A percentile compares a stretch with the other conserved stretches of the same genome.
phyloP scores from a whole-genome alignment of 2,329 filamentous ascomycete genomes.

The Cladophialophora exuberans region DNA sequence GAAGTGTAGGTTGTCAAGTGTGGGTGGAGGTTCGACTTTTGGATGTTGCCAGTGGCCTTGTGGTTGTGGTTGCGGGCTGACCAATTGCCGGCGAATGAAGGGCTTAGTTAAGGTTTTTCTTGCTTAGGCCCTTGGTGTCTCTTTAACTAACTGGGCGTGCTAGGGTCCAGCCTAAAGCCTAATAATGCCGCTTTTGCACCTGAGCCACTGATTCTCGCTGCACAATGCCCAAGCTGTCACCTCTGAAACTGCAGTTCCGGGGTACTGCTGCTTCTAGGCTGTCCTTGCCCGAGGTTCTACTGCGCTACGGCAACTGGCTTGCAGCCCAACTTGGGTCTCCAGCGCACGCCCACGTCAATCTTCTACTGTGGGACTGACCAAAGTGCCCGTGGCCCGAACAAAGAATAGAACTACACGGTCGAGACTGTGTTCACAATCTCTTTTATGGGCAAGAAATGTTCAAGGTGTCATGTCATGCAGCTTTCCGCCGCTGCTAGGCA shows the following conservation, averaged over 20 bases:
- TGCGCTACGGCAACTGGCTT: no score
- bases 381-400: not conserved
- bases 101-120: no score
- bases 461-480: constrained; percentile 8
- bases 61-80: constrained; percentile 3
- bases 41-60: constrained; percentile 2
- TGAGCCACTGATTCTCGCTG: not conserved
- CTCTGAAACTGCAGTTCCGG: no score
- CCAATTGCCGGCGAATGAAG: no score
- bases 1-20: constrained; percentile 12
- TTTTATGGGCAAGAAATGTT: not conserved
- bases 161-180: constrained; percentile 2
- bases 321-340: no score
- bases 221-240: not conserved
- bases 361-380: not conserved
- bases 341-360: no score
- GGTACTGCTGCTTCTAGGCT: no score
- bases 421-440: not conserved
- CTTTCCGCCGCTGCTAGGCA: constrained; percentile 25
- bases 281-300: no score
- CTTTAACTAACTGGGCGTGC: not conserved
- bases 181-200: not conserved
- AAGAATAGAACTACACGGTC: not conserved
- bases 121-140: no score
- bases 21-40: constrained; percentile 13